phyloP scores from a whole-genome alignment of 2,329 filamentous ascomycete species.

The Trichophyton schoenleinii region DNA sequence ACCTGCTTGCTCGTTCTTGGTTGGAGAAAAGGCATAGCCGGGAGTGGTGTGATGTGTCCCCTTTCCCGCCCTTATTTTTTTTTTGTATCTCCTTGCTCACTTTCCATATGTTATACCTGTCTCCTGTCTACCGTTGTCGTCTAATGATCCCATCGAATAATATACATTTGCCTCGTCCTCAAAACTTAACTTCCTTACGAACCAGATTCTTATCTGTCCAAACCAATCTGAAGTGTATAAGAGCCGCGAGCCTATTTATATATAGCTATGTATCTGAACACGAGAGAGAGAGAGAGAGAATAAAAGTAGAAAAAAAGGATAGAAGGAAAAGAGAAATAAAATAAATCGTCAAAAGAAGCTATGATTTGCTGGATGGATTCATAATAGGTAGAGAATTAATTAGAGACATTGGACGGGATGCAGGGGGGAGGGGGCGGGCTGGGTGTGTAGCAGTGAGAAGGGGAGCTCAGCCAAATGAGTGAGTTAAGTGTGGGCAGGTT shows the following conservation, averaged over 20 bases:
- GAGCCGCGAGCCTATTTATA: not conserved
- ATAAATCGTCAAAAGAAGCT: not conserved
- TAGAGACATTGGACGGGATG: not conserved
- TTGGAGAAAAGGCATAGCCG: not conserved
- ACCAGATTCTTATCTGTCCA: not conserved
- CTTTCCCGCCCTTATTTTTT: not conserved
- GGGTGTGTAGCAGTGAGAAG: not conserved
- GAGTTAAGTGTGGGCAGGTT: too few relatives aligned
- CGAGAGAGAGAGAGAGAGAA: not conserved
- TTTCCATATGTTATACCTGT: not conserved
- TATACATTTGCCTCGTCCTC: not conserved
- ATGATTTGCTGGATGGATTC: constrained; percentile 1
- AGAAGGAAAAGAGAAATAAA: not conserved
- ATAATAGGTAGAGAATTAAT: not conserved
- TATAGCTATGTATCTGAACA: not conserved
- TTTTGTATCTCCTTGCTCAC: not conserved
- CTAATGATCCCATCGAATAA: not conserved
- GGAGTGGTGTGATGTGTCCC: not conserved
- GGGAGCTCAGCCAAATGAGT: not conserved
- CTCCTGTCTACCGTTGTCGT: not conserved
- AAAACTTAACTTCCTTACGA: not conserved
- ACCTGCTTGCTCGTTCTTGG: not conserved
- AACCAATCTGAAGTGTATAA: not conserved
- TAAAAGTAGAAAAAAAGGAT: not conserved
- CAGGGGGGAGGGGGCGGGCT: not conserved